Percentiles rank a stretch among this genome's conserved stretches.
These are phyloP conservation scores for Erigeron canadensis DNA, from an alignment of 129 eudicot genomes.

Conservation along the genomic window DNA sequence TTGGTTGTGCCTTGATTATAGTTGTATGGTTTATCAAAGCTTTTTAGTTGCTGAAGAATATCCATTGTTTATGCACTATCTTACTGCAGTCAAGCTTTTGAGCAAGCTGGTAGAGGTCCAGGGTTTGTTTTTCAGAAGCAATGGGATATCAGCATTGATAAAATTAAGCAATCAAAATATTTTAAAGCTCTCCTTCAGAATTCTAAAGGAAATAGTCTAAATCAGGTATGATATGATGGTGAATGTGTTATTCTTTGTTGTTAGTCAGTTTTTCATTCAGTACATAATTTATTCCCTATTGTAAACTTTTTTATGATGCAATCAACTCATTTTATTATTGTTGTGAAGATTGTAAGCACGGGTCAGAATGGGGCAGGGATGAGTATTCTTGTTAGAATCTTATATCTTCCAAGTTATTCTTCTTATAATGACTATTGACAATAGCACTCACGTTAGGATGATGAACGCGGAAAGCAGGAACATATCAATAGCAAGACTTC, in stretches of 20 bases:
- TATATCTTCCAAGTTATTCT: not conserved
- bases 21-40: constrained; percentile 3
- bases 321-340: constrained; percentile 15
- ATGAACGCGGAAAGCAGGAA: constrained; percentile 41
- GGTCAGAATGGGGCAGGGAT: constrained; percentile 9
- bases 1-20: constrained; percentile 8
- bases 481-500: constrained; percentile 40
- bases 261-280: constrained; percentile 8
- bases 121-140: constrained; percentile 58
- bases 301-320: constrained; percentile 13
- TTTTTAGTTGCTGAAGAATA: constrained; percentile 20
- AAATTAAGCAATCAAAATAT: constrained; percentile 75
- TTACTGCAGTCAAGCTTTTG: constrained; percentile 79
- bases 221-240: constrained; percentile 18
- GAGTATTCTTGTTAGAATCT: constrained; percentile 18
- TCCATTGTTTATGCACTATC: constrained; percentile 17
- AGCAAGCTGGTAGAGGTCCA: constrained; percentile 77
- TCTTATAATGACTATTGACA: constrained; percentile 15
- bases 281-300: constrained; percentile 4
- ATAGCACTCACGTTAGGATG: constrained; percentile 43
- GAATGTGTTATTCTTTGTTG: constrained; percentile 16
- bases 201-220: constrained; percentile 39
- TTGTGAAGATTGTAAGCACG: constrained; percentile 11
- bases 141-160: constrained; percentile 57
- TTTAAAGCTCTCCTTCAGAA: constrained; percentile 59